Conservation (phyloP, 768 basidiomycete species). For the Lactifluus hygrophoroides region DNA sequence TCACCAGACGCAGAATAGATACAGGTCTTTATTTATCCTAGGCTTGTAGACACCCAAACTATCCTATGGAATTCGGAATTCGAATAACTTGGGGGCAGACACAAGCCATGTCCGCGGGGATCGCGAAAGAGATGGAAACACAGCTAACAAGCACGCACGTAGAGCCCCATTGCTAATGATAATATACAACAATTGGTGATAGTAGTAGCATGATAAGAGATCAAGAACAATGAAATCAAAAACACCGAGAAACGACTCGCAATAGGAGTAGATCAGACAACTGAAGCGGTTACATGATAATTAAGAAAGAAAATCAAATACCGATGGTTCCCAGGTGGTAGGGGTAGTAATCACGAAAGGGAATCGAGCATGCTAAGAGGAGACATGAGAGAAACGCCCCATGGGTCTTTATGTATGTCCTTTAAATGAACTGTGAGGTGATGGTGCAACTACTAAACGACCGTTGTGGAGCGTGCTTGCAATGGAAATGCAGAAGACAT, state of each 20-base stretch:
- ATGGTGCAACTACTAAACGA: slow-evolving; percentile 3
- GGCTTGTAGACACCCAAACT: no score
- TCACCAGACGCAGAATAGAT: no score
- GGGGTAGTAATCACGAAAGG: not conserved
- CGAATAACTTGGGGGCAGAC: no score
- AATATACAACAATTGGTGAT: slow-evolving; percentile 20
- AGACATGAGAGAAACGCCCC: not conserved
- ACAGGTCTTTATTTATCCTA: no score
- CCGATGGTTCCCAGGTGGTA: not conserved
- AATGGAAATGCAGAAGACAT: slow-evolving; percentile 79
- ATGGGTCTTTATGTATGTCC: not conserved
- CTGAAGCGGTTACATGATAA: slow-evolving; percentile 2
- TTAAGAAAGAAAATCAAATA: not conserved
- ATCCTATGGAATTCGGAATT: no score
- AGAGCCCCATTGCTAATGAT: slow-evolving; percentile 15
- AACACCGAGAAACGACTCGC: slow-evolving; percentile 3
- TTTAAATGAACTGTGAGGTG: not conserved
- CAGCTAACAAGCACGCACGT: slow-evolving; percentile 5
- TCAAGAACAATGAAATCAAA: slow-evolving; percentile 8
- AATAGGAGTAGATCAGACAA: slow-evolving; percentile 9
- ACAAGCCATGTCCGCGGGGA: not conserved
- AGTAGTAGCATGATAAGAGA: slow-evolving; percentile 6
- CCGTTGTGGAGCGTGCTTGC: slow-evolving; percentile 23
- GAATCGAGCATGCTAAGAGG: not conserved
- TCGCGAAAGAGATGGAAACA: slow-evolving; percentile 4